Conservation (phyloP, 2,329 filamentous ascomycete genomes). For the Cryphonectria nitschkei region DNA sequence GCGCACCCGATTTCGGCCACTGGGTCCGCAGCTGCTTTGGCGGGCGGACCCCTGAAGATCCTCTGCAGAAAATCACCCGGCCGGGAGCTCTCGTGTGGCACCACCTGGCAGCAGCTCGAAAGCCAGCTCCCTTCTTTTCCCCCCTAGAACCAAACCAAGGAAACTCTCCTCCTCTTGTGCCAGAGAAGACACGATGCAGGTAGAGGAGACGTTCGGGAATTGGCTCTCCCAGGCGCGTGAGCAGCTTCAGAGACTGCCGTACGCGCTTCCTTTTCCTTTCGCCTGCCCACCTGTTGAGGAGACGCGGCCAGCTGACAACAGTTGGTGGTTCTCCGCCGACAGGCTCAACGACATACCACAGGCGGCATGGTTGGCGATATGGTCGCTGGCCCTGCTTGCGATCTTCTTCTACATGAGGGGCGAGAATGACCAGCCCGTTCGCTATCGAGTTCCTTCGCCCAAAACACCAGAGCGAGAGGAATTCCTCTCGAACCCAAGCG, state of each 20-base stretch:
- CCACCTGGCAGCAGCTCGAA: constrained; percentile 11
- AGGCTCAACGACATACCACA: constrained; percentile 20
- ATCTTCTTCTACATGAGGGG: constrained; percentile 27
- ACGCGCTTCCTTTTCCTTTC: constrained; percentile 9
- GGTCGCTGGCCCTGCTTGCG: constrained; percentile 16
- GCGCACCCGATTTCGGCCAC: constrained; percentile 1
- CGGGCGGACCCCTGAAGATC: constrained; percentile 21
- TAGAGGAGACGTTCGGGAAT: constrained; percentile 15
- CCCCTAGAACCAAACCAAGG: neutral
- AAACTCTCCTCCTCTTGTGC: constrained; percentile 3
- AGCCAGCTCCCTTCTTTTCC: neutral
- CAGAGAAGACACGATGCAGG: constrained; percentile 19
- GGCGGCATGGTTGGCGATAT: constrained; percentile 20
- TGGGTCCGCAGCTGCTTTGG: neutral
- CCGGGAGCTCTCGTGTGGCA: constrained; percentile 26
- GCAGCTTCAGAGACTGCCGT: constrained; percentile 25
- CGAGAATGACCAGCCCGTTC: constrained; percentile 49
- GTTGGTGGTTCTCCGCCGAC: neutral
- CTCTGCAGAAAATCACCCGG: constrained; percentile 19
- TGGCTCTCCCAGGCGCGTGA: constrained; percentile 25
- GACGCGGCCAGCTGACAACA: constrained; percentile 16
- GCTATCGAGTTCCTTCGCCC: constrained; percentile 66
- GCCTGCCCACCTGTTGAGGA: neutral
- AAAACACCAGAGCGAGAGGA: constrained; percentile 61
- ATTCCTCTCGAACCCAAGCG: constrained; percentile 60